Evolutionary conservation across 169 alveolate genomes (phyloP), one percentile per base, ranked within the genome.

Genomic region (Cryptosporidium felis): DNA sequence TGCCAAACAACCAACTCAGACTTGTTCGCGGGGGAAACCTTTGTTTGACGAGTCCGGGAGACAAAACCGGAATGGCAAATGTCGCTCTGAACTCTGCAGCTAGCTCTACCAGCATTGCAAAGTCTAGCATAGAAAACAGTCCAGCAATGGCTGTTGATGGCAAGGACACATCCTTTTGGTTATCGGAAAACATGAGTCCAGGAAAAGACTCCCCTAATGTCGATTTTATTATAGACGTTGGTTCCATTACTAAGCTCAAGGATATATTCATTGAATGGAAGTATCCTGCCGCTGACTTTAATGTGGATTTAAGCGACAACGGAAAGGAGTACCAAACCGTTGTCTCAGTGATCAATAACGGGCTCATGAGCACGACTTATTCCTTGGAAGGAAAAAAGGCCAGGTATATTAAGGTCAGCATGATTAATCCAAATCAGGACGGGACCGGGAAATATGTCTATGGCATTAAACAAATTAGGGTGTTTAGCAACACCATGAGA

Each of bases 121-220:
- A n/a, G 56, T 32, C 85, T 12, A 38, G 44, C 4, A 34, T 42
- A 21, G 85, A 74, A 1, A 53, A 74, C 56, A 46, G 85, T 9
- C 85, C 85, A 3, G 65, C 66, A 51, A 74, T 74, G 85, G 85
- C 85, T 74, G 85, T 74, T 1, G 85, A 74, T 23, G 67, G 67
- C 12, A 74, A 74, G 30, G 85, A 74, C 14, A 53, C 85, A 34
- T 53, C 85, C 32, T 74, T 16, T 30, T 74, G 85, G 85, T 41
- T 74, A 38, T 74, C 85, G 8, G 74, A 74, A 34, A 21, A 14
- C 23, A 23, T 74, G 8, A 34, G 18, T 36, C 58, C 5, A 23
- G 59, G 42, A 14, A 44, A 65, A 32, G 65, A 49, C 26, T 18
- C 51, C 4, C 28, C 74, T 38, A 16, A 36, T n/a, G 85, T 74